These are phyloP conservation scores for Yueomyces sp. DNA, from an alignment of 1,139 yeast species.

Conservation along the genomic window DNA sequence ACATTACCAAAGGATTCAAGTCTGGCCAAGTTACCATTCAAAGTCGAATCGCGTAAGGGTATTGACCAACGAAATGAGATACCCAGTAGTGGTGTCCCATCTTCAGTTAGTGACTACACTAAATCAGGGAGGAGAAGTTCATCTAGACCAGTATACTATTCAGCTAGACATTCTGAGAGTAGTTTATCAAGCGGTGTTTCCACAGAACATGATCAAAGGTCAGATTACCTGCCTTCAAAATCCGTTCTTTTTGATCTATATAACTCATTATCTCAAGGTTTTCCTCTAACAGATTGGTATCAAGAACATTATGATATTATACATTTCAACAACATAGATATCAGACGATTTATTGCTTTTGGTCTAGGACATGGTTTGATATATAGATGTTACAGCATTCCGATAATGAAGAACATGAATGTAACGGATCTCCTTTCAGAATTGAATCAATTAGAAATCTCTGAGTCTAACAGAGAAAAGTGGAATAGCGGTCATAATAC, in stretches of 20 bases:
- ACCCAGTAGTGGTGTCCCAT: slow-evolving; percentile 3
- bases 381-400: slow-evolving; percentile 69
- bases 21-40: slow-evolving; percentile 20
- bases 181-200: slow-evolving; percentile 11
- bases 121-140: not conserved
- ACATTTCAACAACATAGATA: slow-evolving; percentile 56
- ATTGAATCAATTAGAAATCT: too few species aligned
- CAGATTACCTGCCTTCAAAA: slow-evolving; percentile 42
- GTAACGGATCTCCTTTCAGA: slow-evolving; percentile 16
- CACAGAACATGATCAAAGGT: slow-evolving; percentile 7
- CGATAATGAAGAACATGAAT: slow-evolving; percentile 35
- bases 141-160: not conserved
- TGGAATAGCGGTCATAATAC: too few species aligned
- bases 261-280: slow-evolving; percentile 68
- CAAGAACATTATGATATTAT: slow-evolving; percentile 46
- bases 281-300: slow-evolving; percentile 73
- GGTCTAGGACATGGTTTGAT: slow-evolving; percentile 76
- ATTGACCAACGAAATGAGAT: not conserved
- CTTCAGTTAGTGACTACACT: slow-evolving; percentile 1
- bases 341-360: slow-evolving; percentile 73
- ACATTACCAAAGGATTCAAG: slow-evolving; percentile 23
- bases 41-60: slow-evolving; percentile 3
- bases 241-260: slow-evolving; percentile 64
- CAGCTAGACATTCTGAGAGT: slow-evolving; percentile 3
- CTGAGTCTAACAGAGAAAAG: not conserved